A percentile compares a stretch with the other conserved stretches of the same genome.
Conservation (phyloP, 2,329 filamentous ascomycete genomes). For the Penicillium olsonii region DNA sequence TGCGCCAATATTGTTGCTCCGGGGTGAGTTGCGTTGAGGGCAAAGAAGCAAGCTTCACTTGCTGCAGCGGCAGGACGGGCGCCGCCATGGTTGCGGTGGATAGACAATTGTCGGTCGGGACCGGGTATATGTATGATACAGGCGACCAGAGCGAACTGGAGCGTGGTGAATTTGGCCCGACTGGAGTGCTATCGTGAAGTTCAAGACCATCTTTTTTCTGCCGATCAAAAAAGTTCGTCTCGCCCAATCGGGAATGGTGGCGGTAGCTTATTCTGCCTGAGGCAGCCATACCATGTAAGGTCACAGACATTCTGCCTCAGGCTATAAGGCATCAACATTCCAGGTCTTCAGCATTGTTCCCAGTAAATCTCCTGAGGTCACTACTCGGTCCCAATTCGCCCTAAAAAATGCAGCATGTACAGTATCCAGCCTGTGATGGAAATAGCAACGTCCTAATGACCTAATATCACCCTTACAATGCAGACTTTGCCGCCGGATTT, state of each 20-base stretch:
- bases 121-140: constrained; percentile 1
- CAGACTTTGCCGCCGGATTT: no score
- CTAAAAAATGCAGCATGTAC: no score
- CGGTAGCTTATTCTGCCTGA: constrained; percentile 20
- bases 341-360: no score
- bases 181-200: constrained; percentile 15
- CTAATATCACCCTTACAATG: no score
- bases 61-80: constrained; percentile 76
- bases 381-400: background rate
- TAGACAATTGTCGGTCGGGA: background rate
- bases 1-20: constrained; percentile 95
- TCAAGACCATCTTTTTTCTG: constrained; percentile 29
- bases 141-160: background rate
- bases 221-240: constrained; percentile 29
- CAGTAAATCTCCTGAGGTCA: no score
- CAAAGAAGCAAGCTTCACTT: constrained; percentile 79
- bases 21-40: constrained; percentile 76
- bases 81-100: constrained; percentile 67
- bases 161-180: background rate
- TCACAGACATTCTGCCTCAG: background rate
- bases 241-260: constrained; percentile 27
- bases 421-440: no score
- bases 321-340: background rate
- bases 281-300: no score
- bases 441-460: no score